Evolutionary conservation across 1,284 basidiomycete species (phyloP), one percentile per base, ranked within the genome.

Genomic region (Cutaneotrichosporon curvatum): DNA sequence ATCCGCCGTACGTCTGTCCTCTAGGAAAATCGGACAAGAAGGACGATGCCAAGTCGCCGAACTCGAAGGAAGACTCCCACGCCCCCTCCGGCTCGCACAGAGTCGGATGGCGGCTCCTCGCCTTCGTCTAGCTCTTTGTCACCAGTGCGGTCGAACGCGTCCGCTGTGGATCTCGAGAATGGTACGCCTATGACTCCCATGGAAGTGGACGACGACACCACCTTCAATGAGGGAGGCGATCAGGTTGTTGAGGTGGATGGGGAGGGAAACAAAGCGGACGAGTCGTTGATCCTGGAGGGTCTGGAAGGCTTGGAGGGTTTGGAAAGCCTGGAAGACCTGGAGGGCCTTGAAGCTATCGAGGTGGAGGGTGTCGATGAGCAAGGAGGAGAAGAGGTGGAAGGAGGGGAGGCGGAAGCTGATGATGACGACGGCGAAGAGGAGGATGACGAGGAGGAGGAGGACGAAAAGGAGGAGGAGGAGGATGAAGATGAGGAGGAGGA

Each of bases 351-450:
- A 12, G 25, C 7, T 28, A 48, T 36, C 6, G 54, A 50, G 43
- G 51, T 40, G 1, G 60, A 37, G 3, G 53, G 30, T 22, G 53
- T 20, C 9, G 52, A 21, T 4, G 46, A 39, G 16, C 53, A 50
- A 9, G 53, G 40, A 2, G 58, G 52, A 0, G 45, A 36, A 1
- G 56, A 50, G 4, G 56, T 46, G 6, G 60, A 45, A 8, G 58
- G 57, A 15, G 47, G 54, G 7, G 51, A 33, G 8, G n/a, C n/a
- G n/a, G n/a, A n/a, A n/a, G n/a, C n/a, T n/a, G n/a, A n/a, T n/a
- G 55, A 55, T 30, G 50, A 44, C 4, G 59, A 52, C 8, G 56
- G 51, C 1, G 55, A 55, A 10, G 54, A 45, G 12, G 46, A 44
- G 11, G 49, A 47, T 1, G 55, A 46, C 7, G 57, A 47, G 20